These are phyloP conservation scores for Rutidosis leptorrhynchoides DNA, from an alignment of 129 eudicot genomes.

Conservation along the genomic window DNA sequence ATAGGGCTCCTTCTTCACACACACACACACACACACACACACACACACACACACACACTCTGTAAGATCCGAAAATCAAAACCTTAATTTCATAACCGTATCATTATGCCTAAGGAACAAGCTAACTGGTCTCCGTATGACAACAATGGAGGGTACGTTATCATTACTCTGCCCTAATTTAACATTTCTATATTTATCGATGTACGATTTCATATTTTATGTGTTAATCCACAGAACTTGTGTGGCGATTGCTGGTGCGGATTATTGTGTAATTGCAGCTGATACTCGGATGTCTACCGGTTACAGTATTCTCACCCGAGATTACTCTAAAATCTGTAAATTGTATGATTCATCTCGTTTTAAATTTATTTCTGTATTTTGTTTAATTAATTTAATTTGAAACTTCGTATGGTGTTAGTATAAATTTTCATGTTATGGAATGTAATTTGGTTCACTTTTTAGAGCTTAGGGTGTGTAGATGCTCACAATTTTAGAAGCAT, in stretches of 20 bases:
- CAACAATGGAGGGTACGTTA: conserved; percentile 46
- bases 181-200: not conserved
- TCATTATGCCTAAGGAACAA: conserved; percentile 49
- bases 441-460: no score
- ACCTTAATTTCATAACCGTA: not conserved
- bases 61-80: conserved; percentile 17
- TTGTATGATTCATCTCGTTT: conserved; percentile 44
- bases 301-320: conserved; percentile 94
- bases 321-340: conserved; percentile 87
- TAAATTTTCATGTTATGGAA: no score
- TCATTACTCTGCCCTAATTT: not conserved
- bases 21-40: conserved; percentile 13
- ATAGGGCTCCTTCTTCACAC: conserved; percentile 14
- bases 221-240: conserved; percentile 54
- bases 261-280: conserved; percentile 93
- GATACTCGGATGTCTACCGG: conserved; percentile 99
- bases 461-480: no score
- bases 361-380: not conserved
- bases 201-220: conserved; percentile 6
- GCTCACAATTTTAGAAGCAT: no score
- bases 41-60: no score
- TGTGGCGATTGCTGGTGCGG: conserved; percentile 94
- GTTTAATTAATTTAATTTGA: not conserved
- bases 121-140: conserved; percentile 50
- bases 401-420: not conserved